These are phyloP conservation scores for Lepidium aucheri DNA, from an alignment of 345 rosid species.

Conservation along the genomic window DNA sequence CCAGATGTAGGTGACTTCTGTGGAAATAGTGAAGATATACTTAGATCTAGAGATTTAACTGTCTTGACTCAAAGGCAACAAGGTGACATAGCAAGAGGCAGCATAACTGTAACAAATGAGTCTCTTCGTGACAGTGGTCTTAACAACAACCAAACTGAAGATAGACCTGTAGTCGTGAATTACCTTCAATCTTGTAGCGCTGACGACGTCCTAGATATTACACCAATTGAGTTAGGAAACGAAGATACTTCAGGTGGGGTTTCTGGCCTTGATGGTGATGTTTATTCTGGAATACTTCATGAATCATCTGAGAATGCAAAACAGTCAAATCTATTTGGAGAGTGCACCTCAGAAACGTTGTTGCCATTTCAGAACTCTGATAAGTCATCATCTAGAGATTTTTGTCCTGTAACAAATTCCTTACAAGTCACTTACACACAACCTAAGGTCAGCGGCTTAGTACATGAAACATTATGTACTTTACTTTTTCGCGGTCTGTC, in stretches of 20 bases:
- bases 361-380: slow-evolving; percentile 21
- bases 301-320: slow-evolving; percentile 12
- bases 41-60: slow-evolving; percentile 15
- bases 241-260: slow-evolving; percentile 27
- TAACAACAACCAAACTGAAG: slow-evolving; percentile 26
- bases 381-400: slow-evolving; percentile 16
- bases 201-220: slow-evolving; percentile 34
- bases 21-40: slow-evolving; percentile 16
- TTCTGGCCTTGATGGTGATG: slow-evolving; percentile 8
- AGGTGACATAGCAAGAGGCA: slow-evolving; percentile 33
- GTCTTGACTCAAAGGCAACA: slow-evolving; percentile 24
- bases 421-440: slow-evolving; percentile 26
- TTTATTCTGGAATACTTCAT: slow-evolving; percentile 12
- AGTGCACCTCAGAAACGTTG: slow-evolving; percentile 26
- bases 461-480: not conserved
- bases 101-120: slow-evolving; percentile 20
- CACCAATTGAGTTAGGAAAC: slow-evolving; percentile 31
- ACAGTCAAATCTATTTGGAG: slow-evolving; percentile 14
- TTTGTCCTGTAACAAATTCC: slow-evolving; percentile 26
- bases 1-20: slow-evolving; percentile 23
- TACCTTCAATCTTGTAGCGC: slow-evolving; percentile 31
- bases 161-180: slow-evolving; percentile 28
- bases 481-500: not conserved
- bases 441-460: slow-evolving; percentile 47
- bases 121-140: slow-evolving; percentile 25